Percentiles rank a stretch among this genome's conserved stretches.
phyloP scores from a whole-genome alignment of 225 moss, liverwort and hornwort species.

The Neckera pumila region DNA sequence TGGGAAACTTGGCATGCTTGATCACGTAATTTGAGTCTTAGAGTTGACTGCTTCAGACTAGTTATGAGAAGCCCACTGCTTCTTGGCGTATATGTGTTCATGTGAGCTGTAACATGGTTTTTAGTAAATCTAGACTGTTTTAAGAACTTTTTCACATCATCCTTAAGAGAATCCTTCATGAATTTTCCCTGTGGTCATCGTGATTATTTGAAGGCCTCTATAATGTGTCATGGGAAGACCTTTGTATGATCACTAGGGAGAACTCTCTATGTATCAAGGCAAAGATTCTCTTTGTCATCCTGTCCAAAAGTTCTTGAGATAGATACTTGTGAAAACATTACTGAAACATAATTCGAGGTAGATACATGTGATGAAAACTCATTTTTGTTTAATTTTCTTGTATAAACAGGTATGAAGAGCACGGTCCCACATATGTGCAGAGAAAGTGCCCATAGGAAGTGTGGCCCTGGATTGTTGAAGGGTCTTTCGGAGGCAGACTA shows the following conservation, averaged over 20 bases:
- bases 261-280: neutral
- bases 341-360: neutral
- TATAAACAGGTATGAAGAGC: constrained; percentile 39
- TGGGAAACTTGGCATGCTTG: neutral
- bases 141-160: neutral
- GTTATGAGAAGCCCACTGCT: neutral
- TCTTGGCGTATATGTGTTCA: neutral
- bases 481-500: neutral
- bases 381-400: neutral
- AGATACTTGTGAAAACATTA: neutral
- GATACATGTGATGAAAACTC: neutral
- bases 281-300: neutral
- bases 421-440: constrained; percentile 48
- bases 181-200: neutral
- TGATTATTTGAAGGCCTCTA: neutral
- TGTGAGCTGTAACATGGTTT: neutral
- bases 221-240: neutral
- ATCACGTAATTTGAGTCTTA: neutral
- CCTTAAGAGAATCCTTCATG: neutral
- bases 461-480: neutral
- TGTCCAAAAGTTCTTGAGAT: neutral
- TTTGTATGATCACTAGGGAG: too few species aligned
- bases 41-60: neutral
- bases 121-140: neutral
- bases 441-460: constrained; percentile 43